Evolutionary conservation across 768 basidiomycete species (phyloP).

Genomic region (Boletus reticuloceps): DNA sequence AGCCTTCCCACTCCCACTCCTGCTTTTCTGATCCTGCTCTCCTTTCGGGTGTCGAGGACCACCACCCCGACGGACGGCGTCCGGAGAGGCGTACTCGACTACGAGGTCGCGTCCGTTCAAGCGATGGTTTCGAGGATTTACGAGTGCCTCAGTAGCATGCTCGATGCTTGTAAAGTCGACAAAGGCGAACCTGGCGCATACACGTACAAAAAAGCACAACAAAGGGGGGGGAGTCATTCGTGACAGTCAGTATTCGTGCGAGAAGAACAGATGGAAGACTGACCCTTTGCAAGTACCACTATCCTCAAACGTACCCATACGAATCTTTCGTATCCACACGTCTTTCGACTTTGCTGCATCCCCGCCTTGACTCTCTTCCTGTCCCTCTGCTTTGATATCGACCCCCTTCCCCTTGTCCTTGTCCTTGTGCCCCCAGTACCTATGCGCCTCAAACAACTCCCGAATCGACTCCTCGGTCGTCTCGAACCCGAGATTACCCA

Average conservation of each 20-base stretch:
- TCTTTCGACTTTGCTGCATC: slow-evolving; percentile 25
- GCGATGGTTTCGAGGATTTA: slow-evolving; percentile 81
- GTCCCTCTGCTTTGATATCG: slow-evolving; percentile 27
- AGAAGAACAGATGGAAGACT: slow-evolving; percentile 17
- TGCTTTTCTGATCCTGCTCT: slow-evolving; percentile 20
- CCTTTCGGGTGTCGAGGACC: slow-evolving; percentile 20
- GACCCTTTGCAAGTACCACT: slow-evolving; percentile 95
- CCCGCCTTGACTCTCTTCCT: background rate
- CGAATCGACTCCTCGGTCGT: slow-evolving; percentile 77
- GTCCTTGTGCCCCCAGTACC: slow-evolving; percentile 28
- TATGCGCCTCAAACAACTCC: slow-evolving; percentile 69
- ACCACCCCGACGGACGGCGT: slow-evolving; percentile 85
- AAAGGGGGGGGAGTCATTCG: background rate
- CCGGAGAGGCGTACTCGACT: slow-evolving; percentile 85
- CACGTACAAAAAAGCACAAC: background rate
- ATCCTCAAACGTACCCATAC: slow-evolving; percentile 96
- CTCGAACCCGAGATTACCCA: slow-evolving; percentile 92
- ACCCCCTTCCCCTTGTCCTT: slow-evolving; percentile 33
- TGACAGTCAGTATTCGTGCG: background rate
- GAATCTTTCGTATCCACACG: slow-evolving; percentile 72
- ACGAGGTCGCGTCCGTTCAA: slow-evolving; percentile 82
- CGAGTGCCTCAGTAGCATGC: slow-evolving; percentile 77
- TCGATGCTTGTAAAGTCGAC: slow-evolving; percentile 83
- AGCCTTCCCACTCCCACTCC: slow-evolving; percentile 7
- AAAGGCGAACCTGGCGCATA: slow-evolving; percentile 77